Evolutionary conservation across 164 flowering plant genomes (phyloP).

Genomic region (Vitis rotundifolia): DNA sequence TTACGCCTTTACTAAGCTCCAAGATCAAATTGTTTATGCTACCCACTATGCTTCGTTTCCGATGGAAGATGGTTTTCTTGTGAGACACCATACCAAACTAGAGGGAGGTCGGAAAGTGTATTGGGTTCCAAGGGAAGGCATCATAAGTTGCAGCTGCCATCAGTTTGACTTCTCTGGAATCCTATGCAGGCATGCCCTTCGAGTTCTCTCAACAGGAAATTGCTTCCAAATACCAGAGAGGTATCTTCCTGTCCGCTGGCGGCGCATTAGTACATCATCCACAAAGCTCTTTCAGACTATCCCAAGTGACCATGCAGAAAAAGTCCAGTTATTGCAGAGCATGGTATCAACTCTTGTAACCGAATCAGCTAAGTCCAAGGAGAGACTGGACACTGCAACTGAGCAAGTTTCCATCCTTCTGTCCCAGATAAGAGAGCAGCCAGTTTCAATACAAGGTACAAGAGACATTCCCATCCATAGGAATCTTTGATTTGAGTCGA

Average conservation of each 20-base stretch:
- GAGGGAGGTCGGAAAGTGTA: constrained; percentile 86
- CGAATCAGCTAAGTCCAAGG: constrained; percentile 80
- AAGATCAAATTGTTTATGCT: constrained; percentile 88
- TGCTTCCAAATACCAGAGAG: constrained; percentile 94
- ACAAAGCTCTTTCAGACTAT: constrained; percentile 35
- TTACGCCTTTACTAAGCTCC: constrained; percentile 86
- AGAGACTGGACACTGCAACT: constrained; percentile 68
- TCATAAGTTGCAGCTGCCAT: constrained; percentile 79
- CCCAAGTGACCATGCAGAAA: constrained; percentile 52
- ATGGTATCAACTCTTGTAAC: constrained; percentile 70
- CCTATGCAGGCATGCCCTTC: constrained; percentile 86
- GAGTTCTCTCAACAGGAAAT: constrained; percentile 84
- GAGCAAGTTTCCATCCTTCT: constrained; percentile 70
- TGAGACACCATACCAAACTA: constrained; percentile 81
- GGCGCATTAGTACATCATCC: constrained; percentile 46
- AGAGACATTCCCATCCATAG: constrained; percentile 39
- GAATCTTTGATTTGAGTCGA: constrained; percentile 12
- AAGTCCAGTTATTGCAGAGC: constrained; percentile 67
- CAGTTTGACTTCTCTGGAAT: constrained; percentile 92
- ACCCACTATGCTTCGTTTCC: constrained; percentile 90
- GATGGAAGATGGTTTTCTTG: constrained; percentile 72
- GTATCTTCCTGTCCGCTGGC: constrained; percentile 85
- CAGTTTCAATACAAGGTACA: constrained; percentile 40
- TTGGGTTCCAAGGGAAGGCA: constrained; percentile 77
- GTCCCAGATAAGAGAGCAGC: constrained; percentile 71